These are phyloP conservation scores for Backusella sp. DNA, from an alignment of 192 early-diverging fungal genomes.

Conservation along the genomic window DNA sequence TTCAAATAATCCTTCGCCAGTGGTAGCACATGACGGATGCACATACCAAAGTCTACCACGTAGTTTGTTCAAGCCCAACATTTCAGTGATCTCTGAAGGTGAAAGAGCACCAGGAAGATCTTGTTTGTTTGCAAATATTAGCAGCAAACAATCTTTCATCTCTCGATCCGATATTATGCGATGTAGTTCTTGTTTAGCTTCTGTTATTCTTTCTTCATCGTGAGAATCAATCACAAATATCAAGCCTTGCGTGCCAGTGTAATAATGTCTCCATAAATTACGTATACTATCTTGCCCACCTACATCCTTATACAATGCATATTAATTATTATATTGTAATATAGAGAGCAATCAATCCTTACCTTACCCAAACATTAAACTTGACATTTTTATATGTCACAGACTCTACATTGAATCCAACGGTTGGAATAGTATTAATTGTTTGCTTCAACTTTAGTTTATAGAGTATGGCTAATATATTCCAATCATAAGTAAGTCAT, in stretches of 20 bases:
- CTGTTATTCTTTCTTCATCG: slow-evolving; percentile 83
- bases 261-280: slow-evolving; percentile 86
- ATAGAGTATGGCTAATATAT: slow-evolving; percentile 81
- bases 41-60: slow-evolving; percentile 93
- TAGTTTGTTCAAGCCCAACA: slow-evolving; percentile 82
- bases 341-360: background rate
- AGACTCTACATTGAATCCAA: slow-evolving; percentile 89
- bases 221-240: slow-evolving; percentile 90
- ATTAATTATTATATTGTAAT: background rate
- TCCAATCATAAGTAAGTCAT: background rate
- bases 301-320: slow-evolving; percentile 72
- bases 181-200: slow-evolving; percentile 81
- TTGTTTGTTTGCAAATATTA: slow-evolving; percentile 67
- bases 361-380: slow-evolving; percentile 41
- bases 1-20: slow-evolving; percentile 83
- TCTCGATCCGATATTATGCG: slow-evolving; percentile 81
- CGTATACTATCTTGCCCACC: slow-evolving; percentile 93
- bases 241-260: slow-evolving; percentile 80
- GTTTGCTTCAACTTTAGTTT: slow-evolving; percentile 98
- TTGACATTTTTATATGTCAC: slow-evolving; percentile 80
- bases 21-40: slow-evolving; percentile 80
- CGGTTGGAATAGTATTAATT: slow-evolving; percentile 99
- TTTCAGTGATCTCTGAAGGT: slow-evolving; percentile 92
- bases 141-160: slow-evolving; percentile 79
- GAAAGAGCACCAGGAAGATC: slow-evolving; percentile 62